These are phyloP conservation scores for Candida dajiaensis DNA, from an alignment of 805 yeast species.

Conservation along the genomic window DNA sequence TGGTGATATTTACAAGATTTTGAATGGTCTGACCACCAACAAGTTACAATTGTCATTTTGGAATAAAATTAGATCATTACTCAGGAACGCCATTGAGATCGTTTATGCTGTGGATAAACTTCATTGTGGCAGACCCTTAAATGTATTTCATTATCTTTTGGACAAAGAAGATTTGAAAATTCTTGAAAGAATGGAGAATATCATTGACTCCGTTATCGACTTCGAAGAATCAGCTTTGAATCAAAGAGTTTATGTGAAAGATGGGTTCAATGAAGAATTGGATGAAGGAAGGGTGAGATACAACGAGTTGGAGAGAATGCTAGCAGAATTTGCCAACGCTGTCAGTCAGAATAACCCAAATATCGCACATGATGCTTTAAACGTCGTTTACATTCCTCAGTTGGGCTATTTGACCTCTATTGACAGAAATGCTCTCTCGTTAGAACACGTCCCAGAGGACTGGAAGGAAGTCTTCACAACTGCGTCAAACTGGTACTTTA, in stretches of 20 bases:
- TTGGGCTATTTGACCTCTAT: constrained; percentile 35
- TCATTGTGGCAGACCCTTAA: background rate
- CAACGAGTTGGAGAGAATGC: constrained; percentile 24
- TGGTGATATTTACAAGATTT: constrained; percentile 25
- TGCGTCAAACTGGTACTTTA: constrained; percentile 30
- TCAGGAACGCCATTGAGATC: constrained; percentile 18
- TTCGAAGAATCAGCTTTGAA: constrained; percentile 29
- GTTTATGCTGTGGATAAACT: constrained; percentile 1
- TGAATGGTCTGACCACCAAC: constrained; percentile 20
- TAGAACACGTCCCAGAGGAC: constrained; percentile 2
- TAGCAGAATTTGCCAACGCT: constrained; percentile 22
- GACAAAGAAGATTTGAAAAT: constrained; percentile 7
- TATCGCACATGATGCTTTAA: constrained; percentile 17
- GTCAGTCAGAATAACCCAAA: constrained; percentile 5
- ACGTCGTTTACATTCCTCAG: constrained; percentile 40
- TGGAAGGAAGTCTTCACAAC: constrained; percentile 37
- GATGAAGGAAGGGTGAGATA: constrained; percentile 15
- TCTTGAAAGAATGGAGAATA: constrained; percentile 11
- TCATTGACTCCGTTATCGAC: constrained; percentile 28
- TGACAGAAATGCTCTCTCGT: constrained; percentile 7
- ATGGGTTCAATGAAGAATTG: constrained; percentile 26
- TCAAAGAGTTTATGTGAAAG: constrained; percentile 24
- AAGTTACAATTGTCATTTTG: constrained; percentile 25
- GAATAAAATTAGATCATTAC: constrained; percentile 24
- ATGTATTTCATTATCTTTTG: constrained; percentile 13